Conservation (phyloP, 257 asterid species). For the Nicotiana sylvestris region DNA sequence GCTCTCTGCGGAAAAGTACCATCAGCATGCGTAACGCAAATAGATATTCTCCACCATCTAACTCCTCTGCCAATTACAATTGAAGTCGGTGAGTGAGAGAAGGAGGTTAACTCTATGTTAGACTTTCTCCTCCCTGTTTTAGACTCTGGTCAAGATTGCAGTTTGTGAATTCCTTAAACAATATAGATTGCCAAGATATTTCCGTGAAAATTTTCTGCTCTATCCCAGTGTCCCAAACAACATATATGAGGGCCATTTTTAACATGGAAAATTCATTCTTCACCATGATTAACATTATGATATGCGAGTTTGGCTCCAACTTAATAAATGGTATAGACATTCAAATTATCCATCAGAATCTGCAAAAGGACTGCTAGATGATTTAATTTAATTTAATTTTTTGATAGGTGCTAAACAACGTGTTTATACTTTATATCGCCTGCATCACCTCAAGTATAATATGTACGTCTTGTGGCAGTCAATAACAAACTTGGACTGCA, state of each 20-base stretch:
- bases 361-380: background rate
- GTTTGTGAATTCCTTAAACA: background rate
- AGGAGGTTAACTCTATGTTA: background rate
- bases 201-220: background rate
- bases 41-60: constrained; percentile 91
- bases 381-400: background rate
- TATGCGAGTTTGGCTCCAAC: background rate
- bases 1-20: constrained; percentile 94
- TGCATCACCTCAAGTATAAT: background rate
- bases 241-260: background rate
- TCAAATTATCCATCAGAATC: background rate
- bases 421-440: background rate
- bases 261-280: background rate
- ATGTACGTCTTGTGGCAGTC: background rate
- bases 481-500: background rate
- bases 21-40: constrained; percentile 96
- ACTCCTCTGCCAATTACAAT: constrained; percentile 59
- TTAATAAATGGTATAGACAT: background rate
- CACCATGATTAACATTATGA: background rate
- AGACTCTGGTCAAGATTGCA: background rate
- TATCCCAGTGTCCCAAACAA: background rate
- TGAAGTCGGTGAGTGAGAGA: constrained; percentile 9
- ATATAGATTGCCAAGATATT: background rate
- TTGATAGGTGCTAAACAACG: background rate
- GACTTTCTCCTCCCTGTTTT: background rate